Percentiles rank a stretch among this genome's conserved stretches.
Conservation (phyloP, 2,329 filamentous ascomycete genomes). For the Fusarium mexicanum region DNA sequence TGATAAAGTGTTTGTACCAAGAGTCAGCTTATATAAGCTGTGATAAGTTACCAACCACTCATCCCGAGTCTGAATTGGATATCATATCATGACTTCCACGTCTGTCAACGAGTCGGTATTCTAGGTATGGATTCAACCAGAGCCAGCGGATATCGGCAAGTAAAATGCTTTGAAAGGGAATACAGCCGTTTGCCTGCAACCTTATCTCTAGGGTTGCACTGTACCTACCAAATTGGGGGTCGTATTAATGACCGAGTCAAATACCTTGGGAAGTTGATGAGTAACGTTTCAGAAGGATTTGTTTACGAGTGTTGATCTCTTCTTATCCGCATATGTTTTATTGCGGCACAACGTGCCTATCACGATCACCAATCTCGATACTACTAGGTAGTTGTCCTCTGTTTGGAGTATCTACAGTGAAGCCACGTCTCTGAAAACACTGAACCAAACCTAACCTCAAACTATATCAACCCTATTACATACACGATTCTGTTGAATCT, state of each 20-base stretch:
- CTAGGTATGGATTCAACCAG: neutral
- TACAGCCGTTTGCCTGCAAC: conserved; percentile 2
- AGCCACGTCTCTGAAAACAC: neutral
- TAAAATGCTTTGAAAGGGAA: neutral
- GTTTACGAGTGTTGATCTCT: conserved; percentile 4
- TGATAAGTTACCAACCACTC: neutral
- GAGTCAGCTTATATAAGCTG: neutral
- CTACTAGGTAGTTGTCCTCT: neutral
- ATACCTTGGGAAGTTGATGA: neutral
- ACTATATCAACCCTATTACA: neutral
- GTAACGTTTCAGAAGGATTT: conserved; percentile 18
- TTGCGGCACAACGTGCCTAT: neutral
- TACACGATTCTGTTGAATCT: neutral
- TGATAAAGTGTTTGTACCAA: neutral
- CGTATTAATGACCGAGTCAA: neutral
- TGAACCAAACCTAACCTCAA: neutral
- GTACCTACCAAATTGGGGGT: conserved; percentile 8
- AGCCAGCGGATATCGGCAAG: conserved; percentile 16
- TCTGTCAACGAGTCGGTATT: neutral
- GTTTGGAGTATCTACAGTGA: neutral
- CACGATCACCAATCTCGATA: neutral
- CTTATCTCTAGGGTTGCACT: conserved; percentile 7
- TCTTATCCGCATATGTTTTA: neutral
- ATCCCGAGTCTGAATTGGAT: neutral
- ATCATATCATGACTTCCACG: neutral